Evolutionary conservation across 176 grass and related monocot species (phyloP).

Genomic region (Musa troglodytarum): DNA sequence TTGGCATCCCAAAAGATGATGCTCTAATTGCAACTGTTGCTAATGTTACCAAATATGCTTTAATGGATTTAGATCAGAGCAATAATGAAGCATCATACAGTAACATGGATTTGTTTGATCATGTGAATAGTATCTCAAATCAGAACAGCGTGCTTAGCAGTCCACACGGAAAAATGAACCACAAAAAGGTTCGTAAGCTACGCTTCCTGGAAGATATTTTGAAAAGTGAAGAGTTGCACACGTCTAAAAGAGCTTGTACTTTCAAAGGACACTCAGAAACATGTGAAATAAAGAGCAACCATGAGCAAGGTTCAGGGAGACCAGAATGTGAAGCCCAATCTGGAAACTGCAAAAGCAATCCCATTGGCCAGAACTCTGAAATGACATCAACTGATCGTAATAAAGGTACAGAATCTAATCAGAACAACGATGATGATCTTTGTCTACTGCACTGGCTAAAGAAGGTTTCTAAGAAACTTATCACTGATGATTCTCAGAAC

Average conservation of each 20-base stretch:
- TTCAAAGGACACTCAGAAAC: neutral
- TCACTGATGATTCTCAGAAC: slow-evolving; percentile 8
- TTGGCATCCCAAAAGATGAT: neutral
- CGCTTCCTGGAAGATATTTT: slow-evolving; percentile 14
- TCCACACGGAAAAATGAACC: slow-evolving; percentile 3
- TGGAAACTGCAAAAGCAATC: neutral
- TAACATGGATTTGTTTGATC: neutral
- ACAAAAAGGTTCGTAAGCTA: slow-evolving; percentile 14
- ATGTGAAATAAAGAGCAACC: neutral
- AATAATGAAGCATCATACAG: neutral
- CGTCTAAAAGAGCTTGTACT: neutral
- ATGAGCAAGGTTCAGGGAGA: neutral
- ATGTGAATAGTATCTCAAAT: neutral
- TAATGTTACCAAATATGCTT: neutral
- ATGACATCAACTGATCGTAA: neutral
- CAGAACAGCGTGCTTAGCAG: neutral
- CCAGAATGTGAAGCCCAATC: slow-evolving; percentile 2
- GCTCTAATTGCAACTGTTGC: neutral
- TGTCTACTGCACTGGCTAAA: slow-evolving; percentile 51
- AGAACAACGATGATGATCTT: slow-evolving; percentile 38
- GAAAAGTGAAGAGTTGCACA: slow-evolving; percentile 1
- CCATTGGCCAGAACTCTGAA: neutral
- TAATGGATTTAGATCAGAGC: neutral
- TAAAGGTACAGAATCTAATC: neutral
- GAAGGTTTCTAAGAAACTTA: slow-evolving; percentile 44